Base-by-base conservation (phyloP, 805 yeast species). In the Ogataea trehalophila region DNA sequence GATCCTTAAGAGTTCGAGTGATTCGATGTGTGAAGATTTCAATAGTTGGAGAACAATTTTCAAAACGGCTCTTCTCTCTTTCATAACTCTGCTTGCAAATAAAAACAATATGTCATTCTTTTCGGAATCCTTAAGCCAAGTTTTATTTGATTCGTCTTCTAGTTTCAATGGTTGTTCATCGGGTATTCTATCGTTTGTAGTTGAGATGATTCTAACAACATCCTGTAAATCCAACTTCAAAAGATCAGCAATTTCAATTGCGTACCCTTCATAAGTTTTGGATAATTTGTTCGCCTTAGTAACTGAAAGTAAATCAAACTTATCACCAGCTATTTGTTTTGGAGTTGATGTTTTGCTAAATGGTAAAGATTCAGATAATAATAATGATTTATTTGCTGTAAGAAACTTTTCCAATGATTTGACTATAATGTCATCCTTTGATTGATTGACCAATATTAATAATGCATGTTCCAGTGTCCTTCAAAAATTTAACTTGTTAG, bases 21-120 rank as follows among this genome's bases (percentile, higher is more conserved):
- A 22, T 7, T 37, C 22, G 20, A 42, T 61, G 3, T 53, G 49
- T 23, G 63, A 65, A 45, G 54, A 60, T 44, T 56, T 67, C 23
- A 73, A 56, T 36, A 73, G 57, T 53, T 66, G 70, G 37, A 69
- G 57, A 1, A 73, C 67, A 4, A 77, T 61, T 37, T 71, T 69
- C n/a, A 80, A 56, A 0, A 79, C 63, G 1, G 70, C 60, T 50
- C 80, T 66, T 57, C 85, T 73, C 56, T 83, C 88, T 47, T 71
- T 63, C 47, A 80, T 62, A 1, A 77, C 65, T n/a, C 60, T 62
- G 18, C 67, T 59, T 8, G 69, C 65, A 56, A 73, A 70, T n/a
- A 71, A 51, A 15, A 60, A 43, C 16, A 69, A 49, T 35, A 71
- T 56, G 39, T 69, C 66, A 46, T 65, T 67, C 38, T 68, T 55